Percentiles rank a stretch among this genome's conserved stretches.
Conservation (phyloP, 2,329 filamentous ascomycete species). For the Aspergillus chevalieri region DNA sequence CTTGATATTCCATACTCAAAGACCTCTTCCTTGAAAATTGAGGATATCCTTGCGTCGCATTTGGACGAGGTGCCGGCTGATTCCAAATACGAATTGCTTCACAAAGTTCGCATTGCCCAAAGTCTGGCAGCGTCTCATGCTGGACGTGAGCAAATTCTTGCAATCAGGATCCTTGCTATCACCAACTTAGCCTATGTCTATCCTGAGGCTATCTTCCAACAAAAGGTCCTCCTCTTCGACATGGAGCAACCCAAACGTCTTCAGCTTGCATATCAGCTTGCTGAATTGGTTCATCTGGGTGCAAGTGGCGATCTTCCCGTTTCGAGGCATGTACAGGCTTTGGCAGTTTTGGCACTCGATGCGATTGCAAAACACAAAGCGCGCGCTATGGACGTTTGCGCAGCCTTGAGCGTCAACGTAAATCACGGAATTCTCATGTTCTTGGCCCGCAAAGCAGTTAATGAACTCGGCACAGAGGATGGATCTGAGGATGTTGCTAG, state of each 20-base stretch:
- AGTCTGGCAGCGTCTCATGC: conserved; percentile 62
- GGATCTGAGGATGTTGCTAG: conserved; percentile 56
- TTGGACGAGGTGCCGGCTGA: conserved; percentile 63
- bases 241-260: conserved; percentile 81
- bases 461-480: conserved; percentile 63
- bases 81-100: conserved; percentile 75
- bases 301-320: conserved; percentile 61
- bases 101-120: conserved; percentile 76
- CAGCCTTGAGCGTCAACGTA: conserved; percentile 89
- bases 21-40: conserved; percentile 33
- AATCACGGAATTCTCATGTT: conserved; percentile 95
- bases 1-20: conserved; percentile 58
- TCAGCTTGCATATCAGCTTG: conserved; percentile 86
- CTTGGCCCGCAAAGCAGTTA: conserved; percentile 81
- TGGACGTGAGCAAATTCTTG: conserved; percentile 68
- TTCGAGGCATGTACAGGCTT: conserved; percentile 71
- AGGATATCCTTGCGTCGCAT: conserved; percentile 33
- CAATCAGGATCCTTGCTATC: conserved; percentile 76
- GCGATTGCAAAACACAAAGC: conserved; percentile 73
- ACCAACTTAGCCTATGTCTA: conserved; percentile 89
- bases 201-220: conserved; percentile 71
- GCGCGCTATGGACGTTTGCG: conserved; percentile 74
- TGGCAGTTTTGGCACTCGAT: conserved; percentile 74
- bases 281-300: conserved; percentile 82
- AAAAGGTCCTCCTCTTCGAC: conserved; percentile 81